Evolutionary conservation across 306 rosid species (phyloP).

Genomic region (Arachis hypogaea): DNA sequence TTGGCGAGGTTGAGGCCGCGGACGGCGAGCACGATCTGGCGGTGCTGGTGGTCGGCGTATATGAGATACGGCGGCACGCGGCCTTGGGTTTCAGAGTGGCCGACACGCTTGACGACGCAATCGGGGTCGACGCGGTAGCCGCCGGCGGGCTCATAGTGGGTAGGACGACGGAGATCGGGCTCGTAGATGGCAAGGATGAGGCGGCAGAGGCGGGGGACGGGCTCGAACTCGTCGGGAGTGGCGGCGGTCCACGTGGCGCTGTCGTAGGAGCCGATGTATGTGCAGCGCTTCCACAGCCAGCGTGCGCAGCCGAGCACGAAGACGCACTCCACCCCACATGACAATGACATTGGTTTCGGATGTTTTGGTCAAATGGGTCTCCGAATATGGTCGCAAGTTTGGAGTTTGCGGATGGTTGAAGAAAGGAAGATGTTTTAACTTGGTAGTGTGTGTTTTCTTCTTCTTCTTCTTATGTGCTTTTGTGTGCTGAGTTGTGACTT

Average conservation of each 20-base stretch:
- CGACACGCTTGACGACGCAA: constrained; percentile 61
- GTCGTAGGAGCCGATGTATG: constrained; percentile 81
- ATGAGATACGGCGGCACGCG: constrained; percentile 81
- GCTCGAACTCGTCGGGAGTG: constrained; percentile 65
- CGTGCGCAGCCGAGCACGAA: constrained; percentile 72
- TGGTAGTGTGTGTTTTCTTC: neutral
- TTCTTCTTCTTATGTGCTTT: no score
- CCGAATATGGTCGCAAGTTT: neutral
- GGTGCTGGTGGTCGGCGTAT: constrained; percentile 70
- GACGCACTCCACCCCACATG: constrained; percentile 83
- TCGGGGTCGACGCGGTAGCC: constrained; percentile 74
- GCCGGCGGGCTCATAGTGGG: constrained; percentile 46
- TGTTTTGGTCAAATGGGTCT: constrained; percentile 14
- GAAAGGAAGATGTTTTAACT: neutral
- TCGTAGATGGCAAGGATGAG: constrained; percentile 86
- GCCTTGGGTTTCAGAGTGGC: constrained; percentile 58
- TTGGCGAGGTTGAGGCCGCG: constrained; percentile 73
- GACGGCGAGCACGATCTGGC: constrained; percentile 74
- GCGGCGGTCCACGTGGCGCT: constrained; percentile 80
- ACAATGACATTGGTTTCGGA: constrained; percentile 57
- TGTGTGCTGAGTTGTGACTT: no score
- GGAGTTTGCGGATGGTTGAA: neutral
- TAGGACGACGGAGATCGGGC: constrained; percentile 63
- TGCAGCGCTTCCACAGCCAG: constrained; percentile 96
- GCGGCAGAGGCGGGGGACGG: constrained; percentile 80